Evolutionary conservation across 1,284 basidiomycete genomes (phyloP).

Genomic region (Acaromyces ingoldii): DNA sequence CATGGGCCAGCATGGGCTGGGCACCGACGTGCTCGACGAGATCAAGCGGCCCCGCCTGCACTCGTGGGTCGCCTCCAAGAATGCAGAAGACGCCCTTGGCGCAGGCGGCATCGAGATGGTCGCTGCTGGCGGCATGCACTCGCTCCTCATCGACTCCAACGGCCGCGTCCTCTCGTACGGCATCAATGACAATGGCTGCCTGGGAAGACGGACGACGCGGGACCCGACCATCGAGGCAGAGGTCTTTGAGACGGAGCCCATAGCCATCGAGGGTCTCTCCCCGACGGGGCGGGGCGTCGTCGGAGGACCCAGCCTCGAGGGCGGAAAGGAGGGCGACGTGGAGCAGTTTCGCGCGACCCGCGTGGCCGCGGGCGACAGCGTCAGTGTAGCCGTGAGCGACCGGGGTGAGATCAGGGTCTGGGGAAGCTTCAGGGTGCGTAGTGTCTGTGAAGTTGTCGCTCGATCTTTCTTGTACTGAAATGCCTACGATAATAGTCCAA

Average conservation of each 20-base stretch:
- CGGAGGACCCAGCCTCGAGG: slow-evolving; percentile 57
- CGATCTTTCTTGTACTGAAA: not conserved
- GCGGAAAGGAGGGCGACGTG: slow-evolving; percentile 69
- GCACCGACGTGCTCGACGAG: slow-evolving; percentile 43
- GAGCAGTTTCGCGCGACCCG: slow-evolving; percentile 70
- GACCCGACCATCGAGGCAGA: slow-evolving; percentile 72
- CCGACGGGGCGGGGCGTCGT: slow-evolving; percentile 27
- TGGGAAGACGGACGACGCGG: slow-evolving; percentile 62
- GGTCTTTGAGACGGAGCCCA: slow-evolving; percentile 70
- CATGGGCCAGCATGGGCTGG: slow-evolving; percentile 47
- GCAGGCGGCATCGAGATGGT: slow-evolving; percentile 34
- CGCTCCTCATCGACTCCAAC: slow-evolving; percentile 39
- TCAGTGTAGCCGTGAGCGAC: slow-evolving; percentile 72
- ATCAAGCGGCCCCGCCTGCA: slow-evolving; percentile 46
- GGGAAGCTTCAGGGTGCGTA: slow-evolving; percentile 69
- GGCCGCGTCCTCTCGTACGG: slow-evolving; percentile 63
- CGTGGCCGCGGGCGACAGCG: slow-evolving; percentile 76
- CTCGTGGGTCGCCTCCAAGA: slow-evolving; percentile 40
- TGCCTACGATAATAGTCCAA: slow-evolving; percentile 56
- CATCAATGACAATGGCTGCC: slow-evolving; percentile 83
- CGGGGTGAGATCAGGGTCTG: slow-evolving; percentile 65
- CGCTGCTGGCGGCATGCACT: slow-evolving; percentile 49
- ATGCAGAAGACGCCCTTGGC: slow-evolving; percentile 36
- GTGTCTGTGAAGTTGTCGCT: no score
- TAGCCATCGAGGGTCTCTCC: slow-evolving; percentile 64